Evolutionary conservation across 2,329 filamentous ascomycete genomes (phyloP).

Genomic region (Alternaria conjuncta): DNA sequence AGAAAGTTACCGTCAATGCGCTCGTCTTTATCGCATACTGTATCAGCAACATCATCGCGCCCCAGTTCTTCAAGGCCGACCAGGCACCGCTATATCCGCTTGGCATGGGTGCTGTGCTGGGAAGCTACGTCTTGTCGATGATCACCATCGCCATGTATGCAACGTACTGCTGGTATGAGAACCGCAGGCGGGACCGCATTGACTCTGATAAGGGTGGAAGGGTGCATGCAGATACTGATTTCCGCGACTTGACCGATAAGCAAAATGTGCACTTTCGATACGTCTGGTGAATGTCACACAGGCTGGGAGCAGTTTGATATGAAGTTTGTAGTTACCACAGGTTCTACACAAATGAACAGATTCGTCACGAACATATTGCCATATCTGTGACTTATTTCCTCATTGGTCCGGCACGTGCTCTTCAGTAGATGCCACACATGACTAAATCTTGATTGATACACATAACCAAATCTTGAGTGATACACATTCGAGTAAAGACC

Average conservation of each 20-base stretch:
- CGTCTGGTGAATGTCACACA: slow-evolving; percentile 3
- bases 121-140: slow-evolving; percentile 21
- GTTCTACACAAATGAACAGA: background rate
- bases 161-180: slow-evolving; percentile 40
- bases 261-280: slow-evolving; percentile 37
- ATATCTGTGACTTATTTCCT: background rate
- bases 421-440: too few relatives aligned
- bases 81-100: slow-evolving; percentile 43
- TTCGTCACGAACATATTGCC: background rate
- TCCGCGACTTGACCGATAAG: slow-evolving; percentile 46
- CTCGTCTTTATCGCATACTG: slow-evolving; percentile 50
- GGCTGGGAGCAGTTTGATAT: background rate
- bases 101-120: slow-evolving; percentile 14
- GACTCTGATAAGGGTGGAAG: slow-evolving; percentile 21
- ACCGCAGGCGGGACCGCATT: slow-evolving; percentile 26
- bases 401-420: fast-evolving
- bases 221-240: slow-evolving; percentile 37
- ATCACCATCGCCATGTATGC: slow-evolving; percentile 41
- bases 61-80: slow-evolving; percentile 47
- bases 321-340: background rate
- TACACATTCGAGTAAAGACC: too few relatives aligned
- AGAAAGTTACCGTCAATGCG: slow-evolving; percentile 46
- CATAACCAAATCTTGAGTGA: fast-evolving
- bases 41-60: slow-evolving; percentile 49
- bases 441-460: fast-evolving